Evolutionary conservation across 805 yeast species (phyloP), one percentile per base, ranked within the genome.

Genomic region (Pichia cabralensis): DNA sequence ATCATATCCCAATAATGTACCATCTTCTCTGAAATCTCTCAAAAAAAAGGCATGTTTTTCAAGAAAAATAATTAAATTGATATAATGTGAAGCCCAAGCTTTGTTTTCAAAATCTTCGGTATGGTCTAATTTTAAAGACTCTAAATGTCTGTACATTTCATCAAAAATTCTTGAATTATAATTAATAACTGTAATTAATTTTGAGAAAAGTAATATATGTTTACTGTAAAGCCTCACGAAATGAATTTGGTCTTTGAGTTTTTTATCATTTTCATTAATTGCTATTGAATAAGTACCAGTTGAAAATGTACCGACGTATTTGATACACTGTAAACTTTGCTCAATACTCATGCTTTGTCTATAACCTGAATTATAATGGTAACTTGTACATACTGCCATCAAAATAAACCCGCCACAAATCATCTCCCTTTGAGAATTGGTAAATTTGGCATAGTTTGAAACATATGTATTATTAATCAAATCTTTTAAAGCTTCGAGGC

Each of bases 271-370:
- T 34, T 34, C 36, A 34, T 19, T 28, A 19, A 34, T 28, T 5
- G 23, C 14, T 19, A 29, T 24, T n/a, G 36, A 34, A 15, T 28
- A 34, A 23, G 28, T 16, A 13, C 36, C 36, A 11, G 32, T 17
- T 13, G 31, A 24, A 15, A 34, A 34, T 4, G 36, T 34, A 17
- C 20, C 25, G 8, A 34, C 21, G 19, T 28, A 34, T 24, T 24
- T 34, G 4, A 19, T 18, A 24, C 36, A 34, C 24, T 28, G 24
- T 9, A 23, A 20, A 24, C 33, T 23, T 19, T 28, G 33, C 18
- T 28, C 29, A 18, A 21, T 14, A 14, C 22, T 28, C 2, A 28
- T 28, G 15, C 17, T 19, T 25, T 24, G 32, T 12, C 20, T 8
- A 25, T 23, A 34, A n/a, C 20, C 26, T 11, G 17, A 14, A 19